phyloP scores from a whole-genome alignment of 2,329 filamentous ascomycete genomes.

The Cladophialophora immunda region DNA sequence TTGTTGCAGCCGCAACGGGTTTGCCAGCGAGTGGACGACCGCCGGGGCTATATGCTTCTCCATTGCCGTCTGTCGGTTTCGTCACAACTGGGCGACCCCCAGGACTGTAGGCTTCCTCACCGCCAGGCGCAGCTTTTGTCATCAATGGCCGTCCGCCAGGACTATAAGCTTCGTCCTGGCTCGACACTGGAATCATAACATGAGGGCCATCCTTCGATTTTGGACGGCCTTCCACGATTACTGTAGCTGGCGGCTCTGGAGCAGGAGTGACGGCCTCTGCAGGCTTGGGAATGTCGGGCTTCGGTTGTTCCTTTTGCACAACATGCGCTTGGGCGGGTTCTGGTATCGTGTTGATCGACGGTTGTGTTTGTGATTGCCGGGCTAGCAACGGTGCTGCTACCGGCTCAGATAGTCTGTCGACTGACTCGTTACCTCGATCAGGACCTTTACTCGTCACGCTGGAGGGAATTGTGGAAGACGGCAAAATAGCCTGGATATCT shows the following conservation, averaged over 20 bases:
- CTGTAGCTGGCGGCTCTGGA: background rate
- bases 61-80: conserved; percentile 40
- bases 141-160: conserved; percentile 60
- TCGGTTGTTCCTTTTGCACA: conserved; percentile 2
- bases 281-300: background rate
- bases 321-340: background rate
- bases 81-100: conserved; percentile 41
- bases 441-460: background rate
- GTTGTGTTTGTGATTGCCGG: background rate
- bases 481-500: conserved; percentile 30
- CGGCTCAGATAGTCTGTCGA: background rate
- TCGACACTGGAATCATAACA: conserved; percentile 41
- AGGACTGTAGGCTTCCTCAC: conserved; percentile 57
- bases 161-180: conserved; percentile 54
- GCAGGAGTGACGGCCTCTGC: background rate
- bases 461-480: conserved; percentile 13
- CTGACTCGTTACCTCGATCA: background rate
- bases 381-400: background rate
- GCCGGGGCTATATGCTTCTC: conserved; percentile 57
- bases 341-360: background rate
- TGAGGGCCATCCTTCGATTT: conserved; percentile 26
- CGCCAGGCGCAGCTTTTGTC: conserved; percentile 40
- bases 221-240: background rate
- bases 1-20: background rate
- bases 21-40: conserved; percentile 14